Conservation (phyloP, 1,284 basidiomycete species). For the Porodaedalea pini region DNA sequence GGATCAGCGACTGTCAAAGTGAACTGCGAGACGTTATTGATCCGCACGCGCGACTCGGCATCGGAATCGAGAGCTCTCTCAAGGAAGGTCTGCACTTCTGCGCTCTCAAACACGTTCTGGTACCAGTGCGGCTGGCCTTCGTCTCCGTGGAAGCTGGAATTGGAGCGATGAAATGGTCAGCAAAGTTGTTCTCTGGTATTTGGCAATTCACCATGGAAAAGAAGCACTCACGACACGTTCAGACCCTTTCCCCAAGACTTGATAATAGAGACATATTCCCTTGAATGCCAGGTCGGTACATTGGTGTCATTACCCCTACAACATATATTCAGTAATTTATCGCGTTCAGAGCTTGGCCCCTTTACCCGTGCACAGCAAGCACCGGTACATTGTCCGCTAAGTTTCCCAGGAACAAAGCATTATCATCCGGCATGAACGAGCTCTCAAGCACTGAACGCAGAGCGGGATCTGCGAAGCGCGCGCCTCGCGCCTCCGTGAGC, state of each 20-base stretch:
- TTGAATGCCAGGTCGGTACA: constrained; percentile 77
- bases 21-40: constrained; percentile 36
- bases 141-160: constrained; percentile 60
- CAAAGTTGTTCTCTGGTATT: too few relatives aligned
- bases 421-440: constrained; percentile 77
- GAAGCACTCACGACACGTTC: constrained; percentile 50
- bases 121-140: constrained; percentile 69
- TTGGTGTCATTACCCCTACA: constrained; percentile 69
- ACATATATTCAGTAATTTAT: neutral
- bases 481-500: constrained; percentile 55
- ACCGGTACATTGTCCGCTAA: constrained; percentile 59
- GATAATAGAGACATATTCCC: constrained; percentile 56
- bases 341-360: neutral
- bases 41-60: constrained; percentile 2
- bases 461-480: constrained; percentile 72
- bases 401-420: constrained; percentile 82
- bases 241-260: constrained; percentile 51
- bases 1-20: constrained; percentile 68
- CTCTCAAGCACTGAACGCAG: constrained; percentile 68
- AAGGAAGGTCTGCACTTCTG: constrained; percentile 54
- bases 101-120: constrained; percentile 51
- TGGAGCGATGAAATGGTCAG: too few relatives aligned
- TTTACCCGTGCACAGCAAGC: constrained; percentile 75
- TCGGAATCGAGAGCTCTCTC: constrained; percentile 31
- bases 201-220: too few relatives aligned